Evolutionary conservation across 2,329 filamentous ascomycete genomes (phyloP).

Genomic region (Diaporthe vexans): DNA sequence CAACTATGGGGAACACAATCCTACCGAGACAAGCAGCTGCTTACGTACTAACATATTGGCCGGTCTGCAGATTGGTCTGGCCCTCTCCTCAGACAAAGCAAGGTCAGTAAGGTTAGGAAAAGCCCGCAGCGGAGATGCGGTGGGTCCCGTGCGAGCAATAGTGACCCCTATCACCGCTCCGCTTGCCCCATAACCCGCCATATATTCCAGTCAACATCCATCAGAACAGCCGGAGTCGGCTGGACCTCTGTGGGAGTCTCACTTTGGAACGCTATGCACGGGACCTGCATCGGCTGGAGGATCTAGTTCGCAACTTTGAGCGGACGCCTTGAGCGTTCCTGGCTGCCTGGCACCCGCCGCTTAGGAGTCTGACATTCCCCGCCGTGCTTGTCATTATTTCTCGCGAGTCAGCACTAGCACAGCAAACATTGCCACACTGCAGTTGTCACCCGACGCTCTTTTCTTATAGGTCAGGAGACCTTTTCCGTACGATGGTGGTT

Average conservation of each 20-base stretch:
- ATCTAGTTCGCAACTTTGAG: background rate
- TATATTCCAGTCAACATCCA: background rate
- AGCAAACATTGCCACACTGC: background rate
- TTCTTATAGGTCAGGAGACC: background rate
- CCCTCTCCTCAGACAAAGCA: no score
- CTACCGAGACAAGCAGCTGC: no score
- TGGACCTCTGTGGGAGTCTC: no score
- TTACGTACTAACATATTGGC: background rate
- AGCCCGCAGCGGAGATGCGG: no score
- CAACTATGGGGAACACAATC: no score
- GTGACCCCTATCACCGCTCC: no score
- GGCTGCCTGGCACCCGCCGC: background rate
- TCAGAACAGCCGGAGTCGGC: background rate
- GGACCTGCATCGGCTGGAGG: background rate
- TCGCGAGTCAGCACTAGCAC: background rate
- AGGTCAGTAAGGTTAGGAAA: no score
- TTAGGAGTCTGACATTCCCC: constrained; percentile 5
- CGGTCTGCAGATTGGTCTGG: background rate
- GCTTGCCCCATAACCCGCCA: background rate
- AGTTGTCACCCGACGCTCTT: background rate
- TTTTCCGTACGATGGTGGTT: background rate
- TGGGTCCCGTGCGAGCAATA: background rate
- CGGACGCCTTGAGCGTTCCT: constrained; percentile 5
- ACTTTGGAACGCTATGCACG: background rate
- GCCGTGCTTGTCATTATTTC: no score